phyloP scores from a whole-genome alignment of 345 rosid species.

The Gossypium bickii region DNA sequence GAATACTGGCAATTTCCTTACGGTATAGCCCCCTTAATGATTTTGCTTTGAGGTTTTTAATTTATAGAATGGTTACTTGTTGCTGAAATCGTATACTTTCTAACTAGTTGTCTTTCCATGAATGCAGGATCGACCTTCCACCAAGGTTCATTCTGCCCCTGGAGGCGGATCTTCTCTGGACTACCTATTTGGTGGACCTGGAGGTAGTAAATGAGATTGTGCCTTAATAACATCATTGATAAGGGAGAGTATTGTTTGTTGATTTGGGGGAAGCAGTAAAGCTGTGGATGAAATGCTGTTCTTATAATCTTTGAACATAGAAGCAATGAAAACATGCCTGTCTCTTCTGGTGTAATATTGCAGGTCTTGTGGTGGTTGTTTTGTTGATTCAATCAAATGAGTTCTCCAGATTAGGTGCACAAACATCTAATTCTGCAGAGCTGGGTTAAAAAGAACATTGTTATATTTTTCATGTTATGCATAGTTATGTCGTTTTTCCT shows the following conservation, averaged over 20 bases:
- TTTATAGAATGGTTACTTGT: background rate
- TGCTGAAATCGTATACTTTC: background rate
- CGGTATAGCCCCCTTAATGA: slow-evolving; percentile 33
- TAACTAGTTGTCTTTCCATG: background rate
- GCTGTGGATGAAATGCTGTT: slow-evolving; percentile 13
- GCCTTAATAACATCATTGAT: background rate
- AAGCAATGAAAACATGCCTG: slow-evolving; percentile 14
- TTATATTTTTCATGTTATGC: background rate
- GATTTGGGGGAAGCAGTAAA: slow-evolving; percentile 24
- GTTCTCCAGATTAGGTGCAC: slow-evolving; percentile 12
- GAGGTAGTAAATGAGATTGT: slow-evolving; percentile 27
- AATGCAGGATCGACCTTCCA: slow-evolving; percentile 46
- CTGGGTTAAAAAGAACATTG: background rate
- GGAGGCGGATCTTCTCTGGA: slow-evolving; percentile 47
- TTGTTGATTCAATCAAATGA: slow-evolving; percentile 18
- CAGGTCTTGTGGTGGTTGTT: slow-evolving; percentile 20
- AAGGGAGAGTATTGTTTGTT: slow-evolving; percentile 23
- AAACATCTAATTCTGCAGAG: slow-evolving; percentile 1
- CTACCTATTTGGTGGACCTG: slow-evolving; percentile 35
- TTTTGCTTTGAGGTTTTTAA: background rate
- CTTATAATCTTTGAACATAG: slow-evolving; percentile 9
- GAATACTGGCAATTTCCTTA: slow-evolving; percentile 78
- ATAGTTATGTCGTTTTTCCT: background rate
- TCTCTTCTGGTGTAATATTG: slow-evolving; percentile 33
- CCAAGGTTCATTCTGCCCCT: slow-evolving; percentile 49